Base-by-base conservation (phyloP, 371 early-diverging fungal species). In the Mucor velutinosus region DNA sequence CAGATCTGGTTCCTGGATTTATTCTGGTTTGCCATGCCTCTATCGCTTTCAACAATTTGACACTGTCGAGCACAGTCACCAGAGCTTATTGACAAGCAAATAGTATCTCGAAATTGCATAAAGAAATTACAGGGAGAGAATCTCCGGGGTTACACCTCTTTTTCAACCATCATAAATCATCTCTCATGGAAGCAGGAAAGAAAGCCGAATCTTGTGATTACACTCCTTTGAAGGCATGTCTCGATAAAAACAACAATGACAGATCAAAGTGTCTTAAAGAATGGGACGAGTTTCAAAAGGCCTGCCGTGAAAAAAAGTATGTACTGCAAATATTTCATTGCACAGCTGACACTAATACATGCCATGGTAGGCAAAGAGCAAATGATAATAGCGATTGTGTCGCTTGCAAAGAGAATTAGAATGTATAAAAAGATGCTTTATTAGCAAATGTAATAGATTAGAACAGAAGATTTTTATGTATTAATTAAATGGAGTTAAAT, bases 221-320 rank as follows among this genome's bases (percentile, higher is more conserved):
- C 58, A 79, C 78, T 62, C 86, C 86, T 15, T 74, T 89, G 14
- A 76, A 87, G 41, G 74, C 69, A 55, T 89, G 89, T 65, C 74
- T 89, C 5, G 69, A 73, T 53, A 78, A 70, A 33, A 85, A 89
- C 69, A 78, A 80, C 47, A 87, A 87, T 56, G 86, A 90, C 45
- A 79, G 84, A 25, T 70, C 78, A 33, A 86, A 86, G 67, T 90
- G 90, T 45, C 59, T 80, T 49, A 83, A 87, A 47, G 90, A 90
- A 76, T 86, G 88, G 88, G 72, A 82, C 25, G 89, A 85, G 33
- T 90, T 90, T 62, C 81, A 84, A 65, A 71, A 70, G 5, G 84
- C 83, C 10, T 90, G 89, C 65, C 73, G 73, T 23, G 73, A 73
- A 65, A 79, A 70, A 56, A 68, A 75, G 74, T 74, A 66, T 61